Base-by-base conservation (phyloP, 768 basidiomycete genomes). In the Leccinellum albellum region DNA sequence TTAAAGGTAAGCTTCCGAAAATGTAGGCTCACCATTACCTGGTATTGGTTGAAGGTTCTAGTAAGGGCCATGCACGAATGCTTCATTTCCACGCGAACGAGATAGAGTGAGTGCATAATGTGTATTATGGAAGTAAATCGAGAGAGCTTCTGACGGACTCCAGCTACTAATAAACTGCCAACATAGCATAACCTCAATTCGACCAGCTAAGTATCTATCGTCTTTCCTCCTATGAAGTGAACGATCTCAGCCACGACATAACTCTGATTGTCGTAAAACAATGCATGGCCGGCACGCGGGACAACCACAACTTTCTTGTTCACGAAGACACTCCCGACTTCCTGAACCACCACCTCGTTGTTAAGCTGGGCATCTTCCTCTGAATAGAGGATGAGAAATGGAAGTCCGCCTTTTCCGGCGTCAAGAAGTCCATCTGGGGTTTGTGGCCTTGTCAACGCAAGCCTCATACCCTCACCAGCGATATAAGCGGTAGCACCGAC, bases 171-270 rank as follows among this genome's bases (percentile, higher is more conserved):
- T n/a, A n/a, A n/a, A n/a, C n/a, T n/a, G n/a, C n/a, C n/a, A n/a
- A n/a, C n/a, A n/a, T n/a, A n/a, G n/a, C n/a, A n/a, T n/a, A n/a
- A n/a, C n/a, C n/a, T n/a, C n/a, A n/a, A n/a, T n/a, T n/a, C n/a
- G n/a, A n/a, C n/a, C n/a, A n/a, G n/a, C n/a, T n/a, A n/a, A n/a
- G 42, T 47, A 20, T 29, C 28, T 49, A 49, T 28, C 13, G 20
- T 20, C 17, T 57, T 42, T 17, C 47, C 52, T n/a, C 47, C 40
- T 15, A 58, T n/a, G n/a, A 50, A 50, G 15, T 40, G 32, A 33
- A 58, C 45, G 21, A 58, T 54, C 48, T 58, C 57, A 9, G 40
- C 14, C 40, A 55, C 53, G 21, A 55, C 48, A 32, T 17, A 32
- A 17, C 24, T 23, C 21, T 58, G 57, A 45, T 44, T 42, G 14